These are phyloP conservation scores for Pseudogymnoascus sp. DNA, from an alignment of 2,329 filamentous ascomycete species.

Conservation along the genomic window DNA sequence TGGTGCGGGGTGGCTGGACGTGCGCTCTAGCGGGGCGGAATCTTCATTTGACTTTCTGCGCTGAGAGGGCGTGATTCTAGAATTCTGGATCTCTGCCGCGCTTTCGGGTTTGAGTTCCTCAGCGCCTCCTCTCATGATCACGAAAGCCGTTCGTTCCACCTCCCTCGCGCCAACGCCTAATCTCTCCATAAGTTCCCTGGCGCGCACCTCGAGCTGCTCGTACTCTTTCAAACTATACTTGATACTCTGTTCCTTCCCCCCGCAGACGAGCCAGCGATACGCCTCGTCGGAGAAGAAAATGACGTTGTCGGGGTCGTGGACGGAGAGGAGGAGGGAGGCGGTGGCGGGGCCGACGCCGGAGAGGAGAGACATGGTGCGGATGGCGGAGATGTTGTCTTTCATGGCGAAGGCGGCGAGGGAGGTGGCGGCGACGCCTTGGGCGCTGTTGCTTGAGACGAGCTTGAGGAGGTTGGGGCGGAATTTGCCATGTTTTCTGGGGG, in stretches of 20 bases:
- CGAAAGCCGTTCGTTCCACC: constrained; percentile 64
- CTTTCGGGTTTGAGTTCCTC: background rate
- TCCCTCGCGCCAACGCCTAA: constrained; percentile 52
- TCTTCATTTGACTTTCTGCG: background rate
- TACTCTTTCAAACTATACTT: constrained; percentile 69
- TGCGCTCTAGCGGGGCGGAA: background rate
- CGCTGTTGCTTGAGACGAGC: constrained; percentile 53
- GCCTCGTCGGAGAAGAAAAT: constrained; percentile 78
- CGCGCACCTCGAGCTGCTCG: constrained; percentile 40
- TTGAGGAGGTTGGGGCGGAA: constrained; percentile 55
- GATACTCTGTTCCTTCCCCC: constrained; percentile 43
- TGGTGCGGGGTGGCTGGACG: background rate
- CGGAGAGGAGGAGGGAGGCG: constrained; percentile 63
- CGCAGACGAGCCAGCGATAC: constrained; percentile 61
- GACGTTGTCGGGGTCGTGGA: constrained; percentile 49
- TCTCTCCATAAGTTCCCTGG: constrained; percentile 37
- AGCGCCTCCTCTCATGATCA: constrained; percentile 40
- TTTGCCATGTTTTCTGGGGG: constrained; percentile 45
- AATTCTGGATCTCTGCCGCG: background rate
- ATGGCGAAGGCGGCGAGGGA: constrained; percentile 32
- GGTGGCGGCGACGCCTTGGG: constrained; percentile 36
- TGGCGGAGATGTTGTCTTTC: constrained; percentile 31
- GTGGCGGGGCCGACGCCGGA: constrained; percentile 73
- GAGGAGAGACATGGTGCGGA: constrained; percentile 50
- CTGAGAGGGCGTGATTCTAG: background rate